Conservation (phyloP, 1,284 basidiomycete genomes). For the Boletus semigastroideus region DNA sequence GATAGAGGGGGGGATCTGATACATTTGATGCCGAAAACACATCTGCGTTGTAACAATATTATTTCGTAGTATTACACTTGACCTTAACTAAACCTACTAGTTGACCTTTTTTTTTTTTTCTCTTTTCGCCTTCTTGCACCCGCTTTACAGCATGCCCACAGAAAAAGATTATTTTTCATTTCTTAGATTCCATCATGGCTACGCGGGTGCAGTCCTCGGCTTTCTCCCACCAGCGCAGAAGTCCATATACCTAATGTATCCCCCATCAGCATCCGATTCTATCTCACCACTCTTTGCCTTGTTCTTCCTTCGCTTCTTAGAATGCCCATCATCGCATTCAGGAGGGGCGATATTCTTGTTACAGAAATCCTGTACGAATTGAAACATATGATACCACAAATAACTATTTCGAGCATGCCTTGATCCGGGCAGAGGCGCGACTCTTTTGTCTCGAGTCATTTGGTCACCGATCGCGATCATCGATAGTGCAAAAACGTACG, state of each 20-base stretch:
- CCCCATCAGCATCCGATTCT: slow-evolving; percentile 23
- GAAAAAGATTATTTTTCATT: slow-evolving; percentile 19
- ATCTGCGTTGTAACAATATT: slow-evolving; percentile 34
- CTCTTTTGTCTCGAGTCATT: not conserved
- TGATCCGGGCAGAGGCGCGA: slow-evolving; percentile 14
- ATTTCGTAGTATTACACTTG: slow-evolving; percentile 36
- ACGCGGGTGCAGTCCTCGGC: slow-evolving; percentile 22
- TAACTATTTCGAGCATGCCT: slow-evolving; percentile 6
- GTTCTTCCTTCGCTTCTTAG: slow-evolving; percentile 8
- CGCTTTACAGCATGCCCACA: slow-evolving; percentile 18
- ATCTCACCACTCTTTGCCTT: slow-evolving; percentile 13
- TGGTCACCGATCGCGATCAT: slow-evolving; percentile 10
- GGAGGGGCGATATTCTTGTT: slow-evolving; percentile 14
- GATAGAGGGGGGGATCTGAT: slow-evolving; percentile 20
- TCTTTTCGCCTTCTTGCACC: slow-evolving; percentile 28
- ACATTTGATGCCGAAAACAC: slow-evolving; percentile 19
- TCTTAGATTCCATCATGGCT: slow-evolving; percentile 19
- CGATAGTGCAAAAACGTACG: not conserved
- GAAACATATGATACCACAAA: slow-evolving; percentile 20
- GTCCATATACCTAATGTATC: slow-evolving; percentile 22
- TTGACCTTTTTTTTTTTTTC: slow-evolving; percentile 12
- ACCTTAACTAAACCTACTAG: slow-evolving; percentile 35
- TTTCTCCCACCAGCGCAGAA: slow-evolving; percentile 25
- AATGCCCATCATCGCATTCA: slow-evolving; percentile 8
- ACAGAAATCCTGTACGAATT: slow-evolving; percentile 15